Conservation (phyloP, 2,329 filamentous ascomycete genomes). For the Penicillium sp. region DNA sequence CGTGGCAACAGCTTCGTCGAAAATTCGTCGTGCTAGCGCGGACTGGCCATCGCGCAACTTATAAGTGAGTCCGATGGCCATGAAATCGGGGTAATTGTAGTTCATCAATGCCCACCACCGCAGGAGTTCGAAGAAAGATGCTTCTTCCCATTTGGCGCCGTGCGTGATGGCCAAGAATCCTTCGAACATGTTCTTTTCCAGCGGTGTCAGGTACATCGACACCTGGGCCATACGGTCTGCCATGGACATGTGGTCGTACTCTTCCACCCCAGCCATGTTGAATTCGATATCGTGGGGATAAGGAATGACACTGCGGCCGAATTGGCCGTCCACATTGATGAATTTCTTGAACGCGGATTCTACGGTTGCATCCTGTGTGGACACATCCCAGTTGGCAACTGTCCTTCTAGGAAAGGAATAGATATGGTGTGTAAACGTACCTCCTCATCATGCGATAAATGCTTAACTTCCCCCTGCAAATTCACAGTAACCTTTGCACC, state of each 20-base stretch:
- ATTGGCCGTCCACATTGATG: slow-evolving; percentile 7
- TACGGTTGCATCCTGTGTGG: background rate
- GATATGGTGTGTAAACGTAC: background rate
- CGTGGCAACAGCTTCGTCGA: slow-evolving; percentile 7
- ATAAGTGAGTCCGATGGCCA: slow-evolving; percentile 5
- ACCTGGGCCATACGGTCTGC: slow-evolving; percentile 10
- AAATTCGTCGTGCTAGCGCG: background rate
- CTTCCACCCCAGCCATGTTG: slow-evolving; percentile 3
- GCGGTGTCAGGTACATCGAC: background rate
- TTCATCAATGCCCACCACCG: slow-evolving; percentile 11
- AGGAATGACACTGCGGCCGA: slow-evolving; percentile 7
- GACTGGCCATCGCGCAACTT: slow-evolving; percentile 10
- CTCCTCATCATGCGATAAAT: slow-evolving; percentile 1
- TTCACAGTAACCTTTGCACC: background rate
- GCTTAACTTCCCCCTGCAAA: background rate
- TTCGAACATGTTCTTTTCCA: slow-evolving; percentile 5
- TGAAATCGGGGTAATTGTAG: slow-evolving; percentile 3
- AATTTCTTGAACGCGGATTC: slow-evolving; percentile 6
- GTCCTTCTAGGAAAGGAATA: background rate
- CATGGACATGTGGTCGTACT: slow-evolving; percentile 7
- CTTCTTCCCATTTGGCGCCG: slow-evolving; percentile 7
- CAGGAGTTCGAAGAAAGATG: slow-evolving; percentile 9
- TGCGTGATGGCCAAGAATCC: slow-evolving; percentile 2
- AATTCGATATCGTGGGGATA: slow-evolving; percentile 8
- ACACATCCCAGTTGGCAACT: background rate